phyloP scores from a whole-genome alignment of 2,329 filamentous ascomycete species.

The Ascochyta fabae region DNA sequence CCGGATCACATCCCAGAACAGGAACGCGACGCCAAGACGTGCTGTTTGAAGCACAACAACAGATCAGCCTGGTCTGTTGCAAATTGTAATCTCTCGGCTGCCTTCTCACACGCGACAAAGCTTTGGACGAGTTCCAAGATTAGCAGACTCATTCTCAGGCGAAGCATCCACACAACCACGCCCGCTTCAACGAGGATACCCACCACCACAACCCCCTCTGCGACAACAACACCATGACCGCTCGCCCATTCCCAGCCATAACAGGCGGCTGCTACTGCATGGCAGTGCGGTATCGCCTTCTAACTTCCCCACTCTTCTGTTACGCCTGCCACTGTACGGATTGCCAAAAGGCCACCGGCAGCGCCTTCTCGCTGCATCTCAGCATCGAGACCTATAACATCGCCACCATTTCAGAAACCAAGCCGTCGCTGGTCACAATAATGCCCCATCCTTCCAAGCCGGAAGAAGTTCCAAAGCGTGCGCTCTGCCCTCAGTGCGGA shows the following conservation, averaged over 20 bases:
- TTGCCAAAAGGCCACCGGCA: conserved; percentile 37
- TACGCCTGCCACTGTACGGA: conserved; percentile 42
- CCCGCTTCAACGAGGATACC: not conserved
- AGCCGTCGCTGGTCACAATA: conserved; percentile 16
- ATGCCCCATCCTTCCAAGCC: not conserved
- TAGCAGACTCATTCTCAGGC: too few species aligned
- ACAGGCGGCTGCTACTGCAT: conserved; percentile 38
- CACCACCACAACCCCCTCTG: not conserved
- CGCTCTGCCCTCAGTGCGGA: conserved; percentile 32
- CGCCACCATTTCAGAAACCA: conserved; percentile 20
- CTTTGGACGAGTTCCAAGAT: not conserved
- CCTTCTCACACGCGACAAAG: not conserved
- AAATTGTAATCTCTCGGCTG: not conserved
- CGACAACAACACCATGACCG: conserved; percentile 13
- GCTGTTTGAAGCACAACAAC: not conserved
- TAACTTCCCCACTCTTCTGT: conserved; percentile 38
- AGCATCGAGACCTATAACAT: conserved; percentile 36
- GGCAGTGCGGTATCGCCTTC: conserved; percentile 33
- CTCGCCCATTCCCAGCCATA: conserved; percentile 37
- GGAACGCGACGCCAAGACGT: not conserved
- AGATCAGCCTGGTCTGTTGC: too few species aligned
- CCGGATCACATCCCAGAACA: not conserved
- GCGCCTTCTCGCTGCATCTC: conserved; percentile 30
- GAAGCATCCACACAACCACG: too few species aligned
- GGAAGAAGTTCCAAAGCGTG: not conserved